phyloP scores from a whole-genome alignment of 1,139 yeast species.

The Arxiozyma telluris region DNA sequence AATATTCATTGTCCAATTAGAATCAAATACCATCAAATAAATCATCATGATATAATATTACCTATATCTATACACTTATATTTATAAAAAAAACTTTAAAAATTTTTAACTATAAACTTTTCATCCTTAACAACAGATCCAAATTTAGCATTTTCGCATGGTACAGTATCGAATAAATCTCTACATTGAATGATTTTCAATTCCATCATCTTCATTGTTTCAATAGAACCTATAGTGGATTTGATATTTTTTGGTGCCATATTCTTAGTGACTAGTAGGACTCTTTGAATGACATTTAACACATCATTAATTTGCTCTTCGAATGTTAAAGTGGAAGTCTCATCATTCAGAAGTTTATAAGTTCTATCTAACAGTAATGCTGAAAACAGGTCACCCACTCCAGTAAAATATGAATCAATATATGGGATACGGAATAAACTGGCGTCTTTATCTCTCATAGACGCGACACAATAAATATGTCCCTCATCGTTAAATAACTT shows the following conservation, averaged over 20 bases:
- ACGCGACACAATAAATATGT: slow-evolving; percentile 33
- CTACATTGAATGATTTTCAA: slow-evolving; percentile 27
- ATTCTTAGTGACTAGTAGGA: slow-evolving; percentile 20
- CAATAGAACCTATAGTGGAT: slow-evolving; percentile 22
- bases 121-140: not conserved
- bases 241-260: slow-evolving; percentile 16
- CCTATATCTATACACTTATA: not conserved
- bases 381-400: slow-evolving; percentile 64
- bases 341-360: slow-evolving; percentile 14
- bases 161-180: slow-evolving; percentile 14
- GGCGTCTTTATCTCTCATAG: slow-evolving; percentile 17
- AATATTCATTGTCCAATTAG: not conserved
- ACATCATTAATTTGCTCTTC: slow-evolving; percentile 25
- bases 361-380: slow-evolving; percentile 51
- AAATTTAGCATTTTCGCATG: not conserved
- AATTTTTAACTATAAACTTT: slow-evolving; percentile 5
- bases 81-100: not conserved
- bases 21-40: not conserved
- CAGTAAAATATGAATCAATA: slow-evolving; percentile 61
- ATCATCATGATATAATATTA: not conserved
- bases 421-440: slow-evolving; percentile 40
- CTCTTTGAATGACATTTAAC: slow-evolving; percentile 26
- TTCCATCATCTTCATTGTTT: slow-evolving; percentile 29
- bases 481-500: slow-evolving; percentile 20
- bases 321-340: slow-evolving; percentile 6